Evolutionary conservation across 1,284 basidiomycete species (phyloP).

Genomic region (Marasmius tenuissimus): DNA sequence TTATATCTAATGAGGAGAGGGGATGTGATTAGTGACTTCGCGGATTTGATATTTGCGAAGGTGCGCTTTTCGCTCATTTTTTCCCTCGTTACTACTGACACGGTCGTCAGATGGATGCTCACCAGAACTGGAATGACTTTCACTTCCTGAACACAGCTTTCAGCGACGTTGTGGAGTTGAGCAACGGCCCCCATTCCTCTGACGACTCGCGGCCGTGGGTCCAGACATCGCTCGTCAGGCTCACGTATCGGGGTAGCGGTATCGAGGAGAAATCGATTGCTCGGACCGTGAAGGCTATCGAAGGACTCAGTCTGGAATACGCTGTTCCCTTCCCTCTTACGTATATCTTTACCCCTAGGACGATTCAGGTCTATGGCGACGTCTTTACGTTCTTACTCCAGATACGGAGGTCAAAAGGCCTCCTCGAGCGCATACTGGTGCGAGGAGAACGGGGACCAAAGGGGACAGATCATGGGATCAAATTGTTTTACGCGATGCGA

Average conservation of each 20-base stretch:
- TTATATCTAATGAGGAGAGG: slow-evolving; percentile 73
- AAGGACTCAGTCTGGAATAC: slow-evolving; percentile 72
- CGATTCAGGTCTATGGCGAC: slow-evolving; percentile 62
- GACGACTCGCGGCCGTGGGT: slow-evolving; percentile 52
- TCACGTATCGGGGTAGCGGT: slow-evolving; percentile 59
- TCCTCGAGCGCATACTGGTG: slow-evolving; percentile 68
- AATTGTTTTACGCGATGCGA: slow-evolving; percentile 71
- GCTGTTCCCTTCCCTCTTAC: slow-evolving; percentile 80
- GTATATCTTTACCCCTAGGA: slow-evolving; percentile 69
- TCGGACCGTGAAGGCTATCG: slow-evolving; percentile 61
- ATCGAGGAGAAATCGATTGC: slow-evolving; percentile 40
- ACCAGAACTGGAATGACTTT: slow-evolving; percentile 77
- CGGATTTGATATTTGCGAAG: slow-evolving; percentile 70
- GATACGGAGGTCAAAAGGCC: slow-evolving; percentile 69
- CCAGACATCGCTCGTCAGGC: slow-evolving; percentile 70
- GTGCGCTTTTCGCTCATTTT: slow-evolving; percentile 36
- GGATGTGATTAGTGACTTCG: slow-evolving; percentile 72
- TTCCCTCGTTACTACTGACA: not conserved
- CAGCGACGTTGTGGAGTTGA: slow-evolving; percentile 61
- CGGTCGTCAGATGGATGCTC: slow-evolving; percentile 61
- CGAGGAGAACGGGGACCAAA: slow-evolving; percentile 38
- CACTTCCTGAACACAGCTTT: slow-evolving; percentile 83
- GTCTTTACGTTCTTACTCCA: slow-evolving; percentile 81
- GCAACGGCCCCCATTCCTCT: slow-evolving; percentile 25
- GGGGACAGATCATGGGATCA: slow-evolving; percentile 45